phyloP scores from a whole-genome alignment of 768 basidiomycete species.

The Grammothele lineata region DNA sequence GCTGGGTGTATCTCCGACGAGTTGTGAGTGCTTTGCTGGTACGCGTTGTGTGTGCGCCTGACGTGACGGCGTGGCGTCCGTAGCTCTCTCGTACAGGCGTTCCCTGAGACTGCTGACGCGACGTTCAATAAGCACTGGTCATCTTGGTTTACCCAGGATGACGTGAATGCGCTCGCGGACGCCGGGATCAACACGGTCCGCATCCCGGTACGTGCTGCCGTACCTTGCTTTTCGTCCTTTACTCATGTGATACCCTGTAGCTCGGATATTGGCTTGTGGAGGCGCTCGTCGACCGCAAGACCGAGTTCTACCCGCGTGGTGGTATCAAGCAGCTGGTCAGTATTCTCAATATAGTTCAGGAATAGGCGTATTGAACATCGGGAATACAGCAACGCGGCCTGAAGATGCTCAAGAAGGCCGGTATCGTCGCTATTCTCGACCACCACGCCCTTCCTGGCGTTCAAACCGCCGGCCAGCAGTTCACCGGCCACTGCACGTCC shows the following conservation, averaged over 20 bases:
- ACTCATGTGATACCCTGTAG: constrained; percentile 28
- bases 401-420: constrained; percentile 51
- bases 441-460: constrained; percentile 74
- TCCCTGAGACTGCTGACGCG: constrained; percentile 52
- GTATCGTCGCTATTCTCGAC: constrained; percentile 63
- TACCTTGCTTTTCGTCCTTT: no score
- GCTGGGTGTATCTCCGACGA: constrained; percentile 56
- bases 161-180: constrained; percentile 50
- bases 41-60: neutral
- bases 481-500: constrained; percentile 66
- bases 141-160: constrained; percentile 66
- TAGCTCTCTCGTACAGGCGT: constrained; percentile 58
- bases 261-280: constrained; percentile 85
- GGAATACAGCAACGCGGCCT: constrained; percentile 55
- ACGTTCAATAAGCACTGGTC: constrained; percentile 66
- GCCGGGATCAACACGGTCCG: constrained; percentile 74
- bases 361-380: neutral
- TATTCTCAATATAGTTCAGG: neutral
- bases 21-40: constrained; percentile 40
- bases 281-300: constrained; percentile 53
- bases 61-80: neutral
- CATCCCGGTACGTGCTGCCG: constrained; percentile 50
- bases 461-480: constrained; percentile 54
- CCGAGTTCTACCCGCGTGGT: constrained; percentile 66
- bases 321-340: constrained; percentile 62